Conservation (phyloP, 2,329 filamentous ascomycete species). For the Stagonosporopsis rhizophila region DNA sequence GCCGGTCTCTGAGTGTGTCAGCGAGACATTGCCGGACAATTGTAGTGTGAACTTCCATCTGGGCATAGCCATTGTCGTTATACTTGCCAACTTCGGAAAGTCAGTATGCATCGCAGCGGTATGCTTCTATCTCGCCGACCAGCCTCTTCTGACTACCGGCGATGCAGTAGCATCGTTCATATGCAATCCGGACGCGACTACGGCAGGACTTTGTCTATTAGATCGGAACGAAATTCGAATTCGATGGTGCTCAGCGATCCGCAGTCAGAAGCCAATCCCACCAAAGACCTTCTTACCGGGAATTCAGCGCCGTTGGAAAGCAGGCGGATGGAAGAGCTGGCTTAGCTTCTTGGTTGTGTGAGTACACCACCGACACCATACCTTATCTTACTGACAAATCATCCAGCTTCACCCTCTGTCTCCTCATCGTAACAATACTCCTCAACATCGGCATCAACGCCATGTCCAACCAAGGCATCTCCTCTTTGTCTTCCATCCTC, state of each 20-base stretch:
- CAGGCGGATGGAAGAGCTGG: not conserved
- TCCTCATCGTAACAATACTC: too few relatives aligned
- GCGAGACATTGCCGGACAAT: not conserved
- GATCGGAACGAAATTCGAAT: not conserved
- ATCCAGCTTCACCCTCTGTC: too few relatives aligned
- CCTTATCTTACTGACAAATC: too few relatives aligned
- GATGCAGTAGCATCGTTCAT: constrained; percentile 37
- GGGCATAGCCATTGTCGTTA: not conserved
- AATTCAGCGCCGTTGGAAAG: not conserved
- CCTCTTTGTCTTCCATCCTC: not conserved
- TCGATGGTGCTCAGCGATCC: too few relatives aligned
- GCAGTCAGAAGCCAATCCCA: too few relatives aligned
- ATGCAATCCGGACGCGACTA: constrained; percentile 20
- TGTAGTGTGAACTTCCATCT: not conserved
- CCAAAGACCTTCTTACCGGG: too few relatives aligned
- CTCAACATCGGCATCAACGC: too few relatives aligned
- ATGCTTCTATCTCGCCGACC: too few relatives aligned
- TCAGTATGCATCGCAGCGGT: not conserved
- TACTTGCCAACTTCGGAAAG: not conserved
- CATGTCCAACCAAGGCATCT: not conserved
- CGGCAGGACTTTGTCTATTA: constrained; percentile 16
- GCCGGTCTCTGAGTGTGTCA: not conserved
- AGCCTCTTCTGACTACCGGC: constrained; percentile 26
- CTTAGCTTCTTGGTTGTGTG: too few relatives aligned
- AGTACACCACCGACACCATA: too few relatives aligned